Evolutionary conservation across 106 monocot species (phyloP).

Genomic region (Apostasia ramifera): DNA sequence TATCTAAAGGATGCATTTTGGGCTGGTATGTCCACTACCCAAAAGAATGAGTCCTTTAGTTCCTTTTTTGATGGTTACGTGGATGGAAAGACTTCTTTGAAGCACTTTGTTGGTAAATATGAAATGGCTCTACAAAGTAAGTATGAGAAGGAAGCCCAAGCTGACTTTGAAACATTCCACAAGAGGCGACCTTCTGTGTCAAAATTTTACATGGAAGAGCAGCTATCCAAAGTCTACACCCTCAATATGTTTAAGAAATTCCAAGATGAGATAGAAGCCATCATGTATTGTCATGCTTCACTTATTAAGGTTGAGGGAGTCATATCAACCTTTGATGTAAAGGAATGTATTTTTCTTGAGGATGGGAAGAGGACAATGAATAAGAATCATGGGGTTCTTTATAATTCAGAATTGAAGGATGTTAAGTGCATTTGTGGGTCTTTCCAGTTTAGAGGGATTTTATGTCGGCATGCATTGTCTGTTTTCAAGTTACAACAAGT

Average conservation of each 20-base stretch:
- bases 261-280: constrained; percentile 64
- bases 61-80: constrained; percentile 58
- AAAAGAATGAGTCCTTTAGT: constrained; percentile 23
- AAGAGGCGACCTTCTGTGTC: constrained; percentile 42
- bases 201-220: constrained; percentile 62
- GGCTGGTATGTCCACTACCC: constrained; percentile 48
- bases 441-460: constrained; percentile 54
- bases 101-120: constrained; percentile 47
- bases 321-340: constrained; percentile 46
- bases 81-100: constrained; percentile 34
- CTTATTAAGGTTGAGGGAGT: constrained; percentile 26
- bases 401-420: constrained; percentile 26
- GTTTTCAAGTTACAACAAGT: constrained; percentile 53
- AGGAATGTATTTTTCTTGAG: constrained; percentile 56
- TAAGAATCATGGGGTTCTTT: constrained; percentile 39
- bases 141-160: constrained; percentile 62
- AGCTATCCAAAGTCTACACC: constrained; percentile 53
- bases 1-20: constrained; percentile 57
- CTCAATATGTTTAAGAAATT: constrained; percentile 50
- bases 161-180: constrained; percentile 56
- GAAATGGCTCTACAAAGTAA: constrained; percentile 50
- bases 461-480: constrained; percentile 47
- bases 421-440: constrained; percentile 50
- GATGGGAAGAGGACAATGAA: constrained; percentile 48
- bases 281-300: constrained; percentile 58